Percentiles rank a stretch among this genome's conserved stretches.
Conservation (phyloP, 345 rosid genomes). For the Viola odorata region DNA sequence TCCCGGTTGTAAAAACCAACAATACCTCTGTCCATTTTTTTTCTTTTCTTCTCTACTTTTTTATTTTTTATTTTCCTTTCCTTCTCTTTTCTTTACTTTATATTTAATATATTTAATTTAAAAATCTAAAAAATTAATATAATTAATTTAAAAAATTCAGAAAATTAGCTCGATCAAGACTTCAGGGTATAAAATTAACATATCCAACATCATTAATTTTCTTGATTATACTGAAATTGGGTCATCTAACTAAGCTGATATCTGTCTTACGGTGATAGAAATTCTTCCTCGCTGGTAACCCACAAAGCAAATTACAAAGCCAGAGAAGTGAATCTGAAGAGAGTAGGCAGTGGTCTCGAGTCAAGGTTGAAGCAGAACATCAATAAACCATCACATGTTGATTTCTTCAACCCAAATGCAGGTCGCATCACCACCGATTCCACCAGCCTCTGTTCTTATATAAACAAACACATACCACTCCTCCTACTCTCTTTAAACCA, state of each 20-base stretch:
- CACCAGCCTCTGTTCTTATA: no score
- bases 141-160: no score
- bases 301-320: conserved; percentile 18
- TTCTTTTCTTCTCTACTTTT: no score
- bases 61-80: no score
- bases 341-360: background rate
- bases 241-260: background rate
- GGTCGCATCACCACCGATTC: conserved; percentile 53
- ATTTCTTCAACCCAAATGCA: conserved; percentile 51
- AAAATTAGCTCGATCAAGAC: conserved; percentile 43
- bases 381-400: conserved; percentile 40
- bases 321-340: background rate
- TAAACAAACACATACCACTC: no score
- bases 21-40: no score
- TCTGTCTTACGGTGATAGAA: conserved; percentile 28
- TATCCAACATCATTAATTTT: background rate
- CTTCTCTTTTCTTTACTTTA: no score
- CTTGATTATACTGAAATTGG: background rate
- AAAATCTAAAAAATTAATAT: no score
- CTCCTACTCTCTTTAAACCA: no score
- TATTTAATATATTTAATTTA: no score
- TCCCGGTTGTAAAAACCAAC: no score
- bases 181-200: conserved; percentile 23
- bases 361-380: conserved; percentile 35
- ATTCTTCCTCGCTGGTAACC: conserved; percentile 48